phyloP scores from a whole-genome alignment of 768 basidiomycete genomes.

The Termitomyces sp. region DNA sequence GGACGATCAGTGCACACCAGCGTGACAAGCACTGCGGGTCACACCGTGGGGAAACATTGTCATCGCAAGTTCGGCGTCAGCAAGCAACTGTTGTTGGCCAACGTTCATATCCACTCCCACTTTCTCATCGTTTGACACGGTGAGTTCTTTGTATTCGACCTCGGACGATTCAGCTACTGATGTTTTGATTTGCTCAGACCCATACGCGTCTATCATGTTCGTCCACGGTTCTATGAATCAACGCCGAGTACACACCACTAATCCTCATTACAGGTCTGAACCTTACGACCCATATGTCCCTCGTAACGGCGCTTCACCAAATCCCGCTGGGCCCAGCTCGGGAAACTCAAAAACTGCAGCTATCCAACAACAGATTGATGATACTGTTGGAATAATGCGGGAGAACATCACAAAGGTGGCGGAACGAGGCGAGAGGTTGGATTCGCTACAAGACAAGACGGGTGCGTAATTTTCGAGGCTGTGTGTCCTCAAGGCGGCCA shows the following conservation, averaged over 20 bases:
- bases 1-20: too few relatives aligned
- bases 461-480: conserved; percentile 46
- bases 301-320: conserved; percentile 66
- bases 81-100: conserved; percentile 18
- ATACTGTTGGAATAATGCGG: conserved; percentile 96
- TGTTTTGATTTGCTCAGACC: conserved; percentile 16
- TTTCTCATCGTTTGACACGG: conserved; percentile 36
- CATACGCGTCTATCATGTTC: conserved; percentile 33
- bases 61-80: conserved; percentile 17
- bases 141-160: conserved; percentile 16
- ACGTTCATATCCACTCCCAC: conserved; percentile 20
- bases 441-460: conserved; percentile 96
- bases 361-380: conserved; percentile 96
- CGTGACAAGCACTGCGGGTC: conserved; percentile 19
- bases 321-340: conserved; percentile 40
- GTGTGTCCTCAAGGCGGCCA: background rate
- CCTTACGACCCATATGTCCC: conserved; percentile 99
- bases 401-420: conserved; percentile 97
- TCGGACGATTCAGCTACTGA: background rate
- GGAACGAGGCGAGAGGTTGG: conserved; percentile 90
- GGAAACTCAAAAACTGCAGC: conserved; percentile 86
- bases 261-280: conserved; percentile 67
- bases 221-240: conserved; percentile 15
- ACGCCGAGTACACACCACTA: conserved; percentile 9
- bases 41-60: conserved; percentile 26